A percentile compares a stretch with the other conserved stretches of the same genome.
These are phyloP conservation scores for Letharia lupina DNA, from an alignment of 495 filamentous ascomycete genomes.

Conservation along the genomic window DNA sequence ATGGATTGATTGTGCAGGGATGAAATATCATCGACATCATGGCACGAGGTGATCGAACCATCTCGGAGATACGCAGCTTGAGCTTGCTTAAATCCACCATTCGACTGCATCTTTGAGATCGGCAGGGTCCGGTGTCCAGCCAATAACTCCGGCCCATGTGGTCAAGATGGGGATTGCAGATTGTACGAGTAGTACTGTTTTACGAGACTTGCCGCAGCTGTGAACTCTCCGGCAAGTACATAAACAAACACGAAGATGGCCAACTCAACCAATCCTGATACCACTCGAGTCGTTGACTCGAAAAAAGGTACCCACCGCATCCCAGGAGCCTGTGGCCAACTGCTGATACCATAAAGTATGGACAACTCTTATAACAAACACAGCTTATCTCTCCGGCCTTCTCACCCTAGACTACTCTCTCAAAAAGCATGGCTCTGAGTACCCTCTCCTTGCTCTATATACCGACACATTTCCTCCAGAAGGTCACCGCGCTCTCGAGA, in stretches of 20 bases:
- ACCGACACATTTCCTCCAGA: constrained; percentile 57
- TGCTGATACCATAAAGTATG: constrained; percentile 43
- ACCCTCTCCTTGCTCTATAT: constrained; percentile 70
- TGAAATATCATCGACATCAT: neutral
- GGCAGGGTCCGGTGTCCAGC: neutral
- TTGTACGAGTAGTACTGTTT: neutral
- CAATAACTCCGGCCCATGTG: neutral
- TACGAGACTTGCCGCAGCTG: neutral
- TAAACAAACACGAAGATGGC: constrained; percentile 11
- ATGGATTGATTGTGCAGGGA: neutral
- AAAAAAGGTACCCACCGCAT: constrained; percentile 19
- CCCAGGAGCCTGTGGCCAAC: neutral
- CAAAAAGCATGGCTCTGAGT: constrained; percentile 46
- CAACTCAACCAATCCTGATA: constrained; percentile 14
- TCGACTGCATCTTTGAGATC: neutral
- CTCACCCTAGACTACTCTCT: constrained; percentile 64
- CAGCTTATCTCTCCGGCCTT: constrained; percentile 62
- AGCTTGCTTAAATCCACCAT: constrained; percentile 1
- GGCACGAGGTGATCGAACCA: neutral
- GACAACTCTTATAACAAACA: constrained; percentile 75
- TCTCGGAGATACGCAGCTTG: neutral
- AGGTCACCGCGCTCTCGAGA: constrained; percentile 54
- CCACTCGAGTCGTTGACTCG: constrained; percentile 18
- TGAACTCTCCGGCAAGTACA: neutral
- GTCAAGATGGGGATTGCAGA: neutral